Base-by-base conservation (phyloP, 1,284 basidiomycete species). In the Apiotrichum veenhuisii region DNA sequence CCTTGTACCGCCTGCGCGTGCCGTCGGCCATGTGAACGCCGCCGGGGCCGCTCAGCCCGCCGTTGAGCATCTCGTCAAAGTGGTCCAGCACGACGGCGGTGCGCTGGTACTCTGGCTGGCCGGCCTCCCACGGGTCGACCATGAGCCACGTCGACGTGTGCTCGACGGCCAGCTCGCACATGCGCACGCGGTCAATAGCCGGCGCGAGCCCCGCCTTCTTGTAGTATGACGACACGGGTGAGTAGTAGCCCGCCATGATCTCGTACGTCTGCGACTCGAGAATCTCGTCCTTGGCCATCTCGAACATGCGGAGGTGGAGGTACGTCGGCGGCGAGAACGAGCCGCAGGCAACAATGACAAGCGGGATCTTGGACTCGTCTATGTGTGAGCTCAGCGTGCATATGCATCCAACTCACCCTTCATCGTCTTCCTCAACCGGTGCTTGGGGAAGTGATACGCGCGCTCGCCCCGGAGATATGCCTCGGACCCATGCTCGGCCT, bases 81-180 rank as follows among this genome's bases (percentile, higher is more conserved):
- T 97, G 94, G 73, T 97, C 93, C 48, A 98, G 84, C 55, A 98
- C 94, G 49, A 97, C 85, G 27, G 94, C 94, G 2, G 94, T 98
- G 58, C 93, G 87, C 73, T 95, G 91, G 78, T 97, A 98, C 61
- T 82, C 81, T 50, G 85, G 82, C 76, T 94, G 93, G 69, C 91
- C 87, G 23, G 92, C 91, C 77, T 98, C 94, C 94, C 94, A 98
- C 22, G 92, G 83, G 74, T 98, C 94, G 41, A 96, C 89, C 94
- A 97, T 98, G 43, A 78, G 67, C 77, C 77, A 78, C 1, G 75
- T 77, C 17, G 70, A 73, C 10, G 77, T 78, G 73, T 90, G 73
- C 72, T 92, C 87, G 40, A 89, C 84, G 17, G 88, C 91, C 46
- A 92, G 82, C 55, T 83, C 86, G 78, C 91, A 94, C 91, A 93